Conservation (phyloP, 352 stramenopile genomes). For the Blastocystis hominis region DNA sequence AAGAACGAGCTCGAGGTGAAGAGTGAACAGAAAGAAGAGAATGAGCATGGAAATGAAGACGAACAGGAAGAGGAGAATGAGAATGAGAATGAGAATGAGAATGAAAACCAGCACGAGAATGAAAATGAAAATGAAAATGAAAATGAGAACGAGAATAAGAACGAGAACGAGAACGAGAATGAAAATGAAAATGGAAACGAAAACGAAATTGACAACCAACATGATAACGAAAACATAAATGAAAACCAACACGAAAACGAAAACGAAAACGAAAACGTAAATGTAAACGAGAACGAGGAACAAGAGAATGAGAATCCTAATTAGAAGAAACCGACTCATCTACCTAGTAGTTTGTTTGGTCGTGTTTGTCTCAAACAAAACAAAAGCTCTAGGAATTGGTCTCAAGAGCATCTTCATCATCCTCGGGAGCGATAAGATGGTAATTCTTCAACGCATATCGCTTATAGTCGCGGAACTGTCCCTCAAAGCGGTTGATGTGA, state of each 20-base stretch:
- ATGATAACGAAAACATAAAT: too few species aligned
- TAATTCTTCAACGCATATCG: slow-evolving; percentile 63
- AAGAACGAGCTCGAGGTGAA: slow-evolving; percentile 24
- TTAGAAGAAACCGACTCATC: background rate
- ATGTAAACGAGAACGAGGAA: too few species aligned
- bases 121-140: too few species aligned
- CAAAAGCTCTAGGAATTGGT: slow-evolving; percentile 63
- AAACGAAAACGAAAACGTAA: too few species aligned
- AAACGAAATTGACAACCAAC: too few species aligned
- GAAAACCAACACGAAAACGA: too few species aligned
- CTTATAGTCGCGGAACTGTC: slow-evolving; percentile 67
- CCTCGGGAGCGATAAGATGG: slow-evolving; percentile 9
- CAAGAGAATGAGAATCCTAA: background rate
- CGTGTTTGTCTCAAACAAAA: slow-evolving; percentile 65
- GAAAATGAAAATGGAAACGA: too few species aligned
- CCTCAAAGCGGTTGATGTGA: slow-evolving; percentile 63
- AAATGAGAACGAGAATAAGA: too few species aligned
- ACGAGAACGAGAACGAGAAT: too few species aligned
- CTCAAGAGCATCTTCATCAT: background rate
- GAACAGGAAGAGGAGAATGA: background rate
- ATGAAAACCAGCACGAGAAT: background rate
- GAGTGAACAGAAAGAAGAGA: slow-evolving; percentile 59
- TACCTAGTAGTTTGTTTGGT: background rate
- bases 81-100: too few species aligned
- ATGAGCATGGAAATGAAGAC: slow-evolving; percentile 62